These are phyloP conservation scores for Beauveria australis DNA, from an alignment of 2,329 filamentous ascomycete genomes.

Conservation along the genomic window DNA sequence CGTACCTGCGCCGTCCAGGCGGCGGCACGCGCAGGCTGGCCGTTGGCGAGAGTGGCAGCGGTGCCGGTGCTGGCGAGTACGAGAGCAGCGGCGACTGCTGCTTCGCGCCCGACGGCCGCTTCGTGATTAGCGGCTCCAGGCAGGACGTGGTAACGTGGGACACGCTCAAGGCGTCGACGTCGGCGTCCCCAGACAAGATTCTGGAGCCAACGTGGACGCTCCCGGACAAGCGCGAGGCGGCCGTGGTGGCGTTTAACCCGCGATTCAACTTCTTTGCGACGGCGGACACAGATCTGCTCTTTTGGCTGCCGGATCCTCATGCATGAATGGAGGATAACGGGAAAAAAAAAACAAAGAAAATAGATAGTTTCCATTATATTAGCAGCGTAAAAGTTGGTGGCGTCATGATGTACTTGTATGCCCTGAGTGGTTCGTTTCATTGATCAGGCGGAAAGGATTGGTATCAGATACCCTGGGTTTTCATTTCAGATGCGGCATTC, in stretches of 20 bases:
- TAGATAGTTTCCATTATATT: neutral
- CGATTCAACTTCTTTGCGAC: slow-evolving; percentile 86
- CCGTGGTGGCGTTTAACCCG: slow-evolving; percentile 80
- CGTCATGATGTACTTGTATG: neutral
- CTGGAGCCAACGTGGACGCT: slow-evolving; percentile 56
- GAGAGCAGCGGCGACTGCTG: slow-evolving; percentile 71
- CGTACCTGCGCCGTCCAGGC: slow-evolving; percentile 56
- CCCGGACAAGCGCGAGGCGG: slow-evolving; percentile 59
- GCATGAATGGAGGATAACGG: slow-evolving; percentile 24
- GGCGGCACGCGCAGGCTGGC: slow-evolving; percentile 45
- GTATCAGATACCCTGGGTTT: slow-evolving; percentile 7
- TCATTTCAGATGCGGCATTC: neutral
- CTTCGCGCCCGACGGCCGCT: slow-evolving; percentile 84
- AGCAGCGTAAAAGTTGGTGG: neutral
- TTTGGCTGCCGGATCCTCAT: slow-evolving; percentile 67
- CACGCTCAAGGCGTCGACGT: slow-evolving; percentile 44
- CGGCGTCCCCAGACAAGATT: slow-evolving; percentile 41
- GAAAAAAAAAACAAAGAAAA: neutral
- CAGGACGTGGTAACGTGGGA: slow-evolving; percentile 84
- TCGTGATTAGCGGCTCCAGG: slow-evolving; percentile 71
- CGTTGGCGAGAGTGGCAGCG: slow-evolving; percentile 40
- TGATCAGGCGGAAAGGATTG: neutral
- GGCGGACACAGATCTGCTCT: slow-evolving; percentile 74
- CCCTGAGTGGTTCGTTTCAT: neutral
- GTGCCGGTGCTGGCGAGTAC: slow-evolving; percentile 35